Base-by-base conservation (phyloP, 2,329 filamentous ascomycete species). In the Colletotrichum sublineola region DNA sequence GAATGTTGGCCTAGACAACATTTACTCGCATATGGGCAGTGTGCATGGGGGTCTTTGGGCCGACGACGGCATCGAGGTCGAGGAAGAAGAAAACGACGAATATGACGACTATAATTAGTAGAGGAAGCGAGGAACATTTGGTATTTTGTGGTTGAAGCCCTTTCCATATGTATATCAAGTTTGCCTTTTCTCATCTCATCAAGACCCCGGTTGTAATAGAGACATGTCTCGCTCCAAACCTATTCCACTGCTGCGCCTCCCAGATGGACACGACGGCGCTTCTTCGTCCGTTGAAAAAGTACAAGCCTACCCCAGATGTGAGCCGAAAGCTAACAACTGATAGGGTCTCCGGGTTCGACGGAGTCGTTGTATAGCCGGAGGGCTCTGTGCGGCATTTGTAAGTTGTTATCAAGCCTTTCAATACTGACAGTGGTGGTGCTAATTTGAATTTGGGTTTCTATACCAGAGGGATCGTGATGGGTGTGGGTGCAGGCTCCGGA, bases 21-120 rank as follows among this genome's bases (percentile, higher is more conserved):
- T 86, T 33, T 86, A 85, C 71, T 14, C 42, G 1, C 84, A 86
- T 69, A 81, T 86, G 75, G 63, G 58, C 5, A 29, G 52, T 14
- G 78, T 67, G 29, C 82, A 84, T 73, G 79, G 78, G 0, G 81
- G 81, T 0, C 74, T 77, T 60, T 81, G 75, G 67, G 71, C 40
- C 20, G 75, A 75, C 2, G 62, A 53, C 24, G 73, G 75, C 11
- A 75, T 76, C 58, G 44, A 71, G 4, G 15, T 62, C 52, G 31
- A 73, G 18, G 36, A 71, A 36, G 31, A 74, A 3, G 38, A 55
- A 42, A 36, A 63, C 5, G 20, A 58, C 3, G 40, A 72, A 52
- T 15, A 58, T 29, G 14, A 63, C 29, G 24, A 56, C 31, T 20
- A 63, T 14, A 36, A 55, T n/a, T 15, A n/a, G 31, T 36, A 38